These are phyloP conservation scores for Tuber brumale DNA, from an alignment of 495 filamentous ascomycete species.

Conservation along the genomic window DNA sequence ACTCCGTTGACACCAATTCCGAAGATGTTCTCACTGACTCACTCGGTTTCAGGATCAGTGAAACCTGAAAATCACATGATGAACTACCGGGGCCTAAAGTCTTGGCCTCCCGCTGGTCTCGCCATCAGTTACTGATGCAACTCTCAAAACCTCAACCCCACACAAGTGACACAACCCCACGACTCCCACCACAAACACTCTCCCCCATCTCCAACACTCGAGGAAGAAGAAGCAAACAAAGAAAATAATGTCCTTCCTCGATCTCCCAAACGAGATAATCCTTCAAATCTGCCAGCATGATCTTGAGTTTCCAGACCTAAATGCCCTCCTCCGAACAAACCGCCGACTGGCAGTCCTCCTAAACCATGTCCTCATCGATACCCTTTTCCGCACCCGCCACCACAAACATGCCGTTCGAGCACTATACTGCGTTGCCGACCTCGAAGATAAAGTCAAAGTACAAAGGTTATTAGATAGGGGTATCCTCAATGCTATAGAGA, in stretches of 20 bases:
- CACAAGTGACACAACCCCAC: background rate
- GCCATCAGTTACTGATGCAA: background rate
- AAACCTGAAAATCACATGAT: background rate
- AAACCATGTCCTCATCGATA: constrained; percentile 1
- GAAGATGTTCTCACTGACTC: background rate
- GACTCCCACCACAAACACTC: background rate
- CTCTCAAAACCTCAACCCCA: background rate
- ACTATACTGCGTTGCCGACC: background rate
- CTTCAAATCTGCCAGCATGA: constrained; percentile 3
- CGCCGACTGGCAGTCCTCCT: background rate
- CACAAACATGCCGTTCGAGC: background rate
- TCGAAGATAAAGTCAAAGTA: constrained; percentile 4
- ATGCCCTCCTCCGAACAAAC: constrained; percentile 5
- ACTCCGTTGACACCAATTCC: background rate
- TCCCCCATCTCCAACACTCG: background rate
- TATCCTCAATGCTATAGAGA: constrained; percentile 2
- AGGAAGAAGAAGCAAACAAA: background rate
- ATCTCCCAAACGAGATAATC: constrained; percentile 3
- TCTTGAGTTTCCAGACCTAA: background rate
- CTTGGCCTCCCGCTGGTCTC: background rate
- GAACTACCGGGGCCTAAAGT: background rate
- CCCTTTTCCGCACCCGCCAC: background rate
- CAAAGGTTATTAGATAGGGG: background rate
- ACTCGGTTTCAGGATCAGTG: background rate
- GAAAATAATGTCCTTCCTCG: constrained; percentile 2